Evolutionary conservation across 495 filamentous ascomycete species (phyloP).

Genomic region (Penicillium arizonense): DNA sequence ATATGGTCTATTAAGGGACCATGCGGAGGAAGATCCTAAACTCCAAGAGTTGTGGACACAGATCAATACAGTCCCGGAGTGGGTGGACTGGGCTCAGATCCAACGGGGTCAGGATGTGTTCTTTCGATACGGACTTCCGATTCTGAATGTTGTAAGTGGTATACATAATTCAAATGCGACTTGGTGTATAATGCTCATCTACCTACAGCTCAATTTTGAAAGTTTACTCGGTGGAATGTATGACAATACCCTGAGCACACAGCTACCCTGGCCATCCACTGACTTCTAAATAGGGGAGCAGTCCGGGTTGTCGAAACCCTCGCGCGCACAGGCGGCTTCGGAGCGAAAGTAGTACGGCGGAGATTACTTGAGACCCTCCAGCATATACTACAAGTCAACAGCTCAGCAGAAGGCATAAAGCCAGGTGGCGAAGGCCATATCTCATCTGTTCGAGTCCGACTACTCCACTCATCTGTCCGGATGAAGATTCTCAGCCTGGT

Average conservation of each 20-base stretch:
- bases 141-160: conserved; percentile 46
- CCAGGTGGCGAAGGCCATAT: conserved; percentile 65
- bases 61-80: conserved; percentile 66
- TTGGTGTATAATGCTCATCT: not conserved
- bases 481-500: conserved; percentile 61
- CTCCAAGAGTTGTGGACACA: conserved; percentile 64
- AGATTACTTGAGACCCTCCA: conserved; percentile 75
- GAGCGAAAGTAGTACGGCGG: conserved; percentile 62
- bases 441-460: conserved; percentile 69
- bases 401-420: conserved; percentile 61
- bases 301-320: conserved; percentile 71
- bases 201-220: conserved; percentile 35
- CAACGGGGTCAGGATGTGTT: conserved; percentile 59
- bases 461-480: conserved; percentile 72
- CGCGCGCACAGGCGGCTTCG: conserved; percentile 76
- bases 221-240: conserved; percentile 44
- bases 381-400: conserved; percentile 70
- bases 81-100: conserved; percentile 84
- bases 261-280: not conserved
- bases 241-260: not conserved
- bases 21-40: conserved; percentile 55
- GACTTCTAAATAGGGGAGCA: conserved; percentile 38
- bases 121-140: conserved; percentile 70
- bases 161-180: not conserved
- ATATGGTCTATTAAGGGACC: conserved; percentile 58